A percentile compares a stretch with the other conserved stretches of the same genome.
Evolutionary conservation across 2,329 filamentous ascomycete species (phyloP).

Genomic region (Colletotrichum tropicicola): DNA sequence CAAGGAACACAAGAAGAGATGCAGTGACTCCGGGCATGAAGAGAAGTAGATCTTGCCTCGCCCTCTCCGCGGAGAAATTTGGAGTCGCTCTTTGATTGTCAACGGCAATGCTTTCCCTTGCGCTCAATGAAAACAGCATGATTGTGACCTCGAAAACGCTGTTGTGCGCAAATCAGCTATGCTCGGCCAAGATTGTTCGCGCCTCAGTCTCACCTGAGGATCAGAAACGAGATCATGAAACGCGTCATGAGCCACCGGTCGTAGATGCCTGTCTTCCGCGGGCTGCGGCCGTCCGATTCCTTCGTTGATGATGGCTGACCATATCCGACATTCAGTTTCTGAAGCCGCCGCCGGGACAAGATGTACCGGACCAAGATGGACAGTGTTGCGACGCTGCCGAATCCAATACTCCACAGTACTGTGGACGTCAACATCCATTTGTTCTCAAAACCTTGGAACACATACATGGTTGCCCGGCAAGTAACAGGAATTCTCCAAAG

Average conservation of each 20-base stretch:
- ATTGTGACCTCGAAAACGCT: constrained; percentile 46
- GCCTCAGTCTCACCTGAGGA: constrained; percentile 42
- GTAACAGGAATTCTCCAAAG: not conserved
- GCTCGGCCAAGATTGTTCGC: too few relatives aligned
- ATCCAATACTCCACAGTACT: not conserved
- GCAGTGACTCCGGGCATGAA: constrained; percentile 37
- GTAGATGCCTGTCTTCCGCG: constrained; percentile 42
- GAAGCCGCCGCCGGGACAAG: not conserved
- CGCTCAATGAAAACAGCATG: constrained; percentile 47
- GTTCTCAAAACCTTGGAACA: accelerated
- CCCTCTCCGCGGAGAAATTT: constrained; percentile 38
- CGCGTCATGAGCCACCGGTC: constrained; percentile 53
- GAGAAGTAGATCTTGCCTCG: constrained; percentile 22
- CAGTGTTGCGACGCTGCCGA: not conserved
- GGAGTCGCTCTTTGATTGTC: constrained; percentile 38
- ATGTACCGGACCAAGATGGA: not conserved
- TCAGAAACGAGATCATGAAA: constrained; percentile 52
- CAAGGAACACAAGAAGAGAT: constrained; percentile 32
- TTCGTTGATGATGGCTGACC: not conserved
- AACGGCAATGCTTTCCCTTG: constrained; percentile 39
- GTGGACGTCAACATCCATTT: not conserved
- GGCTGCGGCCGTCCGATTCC: not conserved
- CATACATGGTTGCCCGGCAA: constrained; percentile 12
- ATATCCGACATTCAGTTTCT: not conserved
- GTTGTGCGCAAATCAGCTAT: not conserved